phyloP scores from a whole-genome alignment of 1,284 basidiomycete species.

The Phellopilus nigrolimitatus region DNA sequence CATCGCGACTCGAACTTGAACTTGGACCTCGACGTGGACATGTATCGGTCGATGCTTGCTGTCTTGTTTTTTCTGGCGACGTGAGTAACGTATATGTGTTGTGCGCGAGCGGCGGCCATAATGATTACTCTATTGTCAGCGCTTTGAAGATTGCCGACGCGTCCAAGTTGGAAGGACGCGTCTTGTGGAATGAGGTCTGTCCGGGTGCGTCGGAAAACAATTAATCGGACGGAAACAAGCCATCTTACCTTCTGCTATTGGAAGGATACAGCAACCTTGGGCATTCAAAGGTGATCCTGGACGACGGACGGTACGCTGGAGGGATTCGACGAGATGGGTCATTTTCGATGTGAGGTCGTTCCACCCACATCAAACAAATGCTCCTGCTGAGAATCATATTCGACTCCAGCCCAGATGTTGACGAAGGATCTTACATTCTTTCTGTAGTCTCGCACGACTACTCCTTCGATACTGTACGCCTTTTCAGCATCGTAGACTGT shows the following conservation, averaged over 20 bases:
- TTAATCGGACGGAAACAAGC: constrained; percentile 2
- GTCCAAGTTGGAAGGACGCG: constrained; percentile 11
- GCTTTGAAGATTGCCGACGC: constrained; percentile 10
- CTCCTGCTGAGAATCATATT: constrained; percentile 21
- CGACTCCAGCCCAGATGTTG: constrained; percentile 51
- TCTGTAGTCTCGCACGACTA: constrained; percentile 62
- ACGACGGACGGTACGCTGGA: constrained; percentile 49
- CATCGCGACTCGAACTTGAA: no score
- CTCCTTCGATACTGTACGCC: constrained; percentile 60
- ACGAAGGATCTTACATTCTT: constrained; percentile 60
- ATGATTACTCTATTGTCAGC: neutral
- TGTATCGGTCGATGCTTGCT: neutral
- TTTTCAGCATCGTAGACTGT: constrained; percentile 7
- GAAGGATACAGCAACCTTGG: constrained; percentile 46
- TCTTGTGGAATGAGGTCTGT: constrained; percentile 58
- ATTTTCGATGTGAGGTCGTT: constrained; percentile 55
- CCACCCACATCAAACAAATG: neutral
- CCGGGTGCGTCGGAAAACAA: constrained; percentile 37
- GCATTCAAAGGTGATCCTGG: constrained; percentile 53
- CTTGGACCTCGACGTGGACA: no score
- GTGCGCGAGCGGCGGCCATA: neutral
- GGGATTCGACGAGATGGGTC: constrained; percentile 51
- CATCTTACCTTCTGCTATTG: constrained; percentile 1
- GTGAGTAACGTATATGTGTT: neutral
- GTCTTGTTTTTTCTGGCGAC: neutral